Base-by-base conservation (phyloP, 106 monocot species). In the Narthecium ossifragum region DNA sequence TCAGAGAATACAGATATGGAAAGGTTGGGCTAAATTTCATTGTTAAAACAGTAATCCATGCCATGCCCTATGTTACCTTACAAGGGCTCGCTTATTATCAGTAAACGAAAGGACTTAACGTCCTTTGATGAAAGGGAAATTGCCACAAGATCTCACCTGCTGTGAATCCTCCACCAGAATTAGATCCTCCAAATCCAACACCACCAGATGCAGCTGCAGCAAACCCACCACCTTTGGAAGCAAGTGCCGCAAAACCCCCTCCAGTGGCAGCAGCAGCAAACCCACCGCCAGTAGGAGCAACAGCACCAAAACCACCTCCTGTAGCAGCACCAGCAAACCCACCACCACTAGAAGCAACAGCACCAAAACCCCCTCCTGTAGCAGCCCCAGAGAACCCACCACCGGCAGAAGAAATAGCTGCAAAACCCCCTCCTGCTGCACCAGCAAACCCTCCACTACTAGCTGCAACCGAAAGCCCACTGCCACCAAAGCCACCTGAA, bases 161-260 rank as follows among this genome's bases (percentile, higher is more conserved):
- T 26, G 59, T n/a, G 34, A 76, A 85, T 21, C 70, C 73, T 7
- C 68, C 62, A 2, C 63, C 63, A 17, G 45, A 21, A 51, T 51
- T 39, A 59, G 69, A 57, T 48, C 57, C 63, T 39, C 56, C 69
- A 67, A 78, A 71, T 0, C 75, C 69, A 60, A 50, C 34, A 12
- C 50, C 31, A 25, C 69, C 49, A 22, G 79, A 65, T 24, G 70
- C 69, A 43, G 27, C 25, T 64, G 29, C 77, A 61, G 66, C 70
- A 80, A 91, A 91, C 13, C 91, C 86, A 27, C 91, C 84, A 14
- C 70, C 59, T 25, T 34, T 26, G 30, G 60, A 34, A 41, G 62
- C 79, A 47, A 64, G 74, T 54, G 34, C 71, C 12, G 75, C 75
- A 72, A 79, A 76, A n/a, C 73, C 75, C 23, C 78, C 65, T 24